A percentile compares a stretch with the other conserved stretches of the same genome.
phyloP scores from a whole-genome alignment of 106 monocot species.

The Dendrobium huoshanense region DNA sequence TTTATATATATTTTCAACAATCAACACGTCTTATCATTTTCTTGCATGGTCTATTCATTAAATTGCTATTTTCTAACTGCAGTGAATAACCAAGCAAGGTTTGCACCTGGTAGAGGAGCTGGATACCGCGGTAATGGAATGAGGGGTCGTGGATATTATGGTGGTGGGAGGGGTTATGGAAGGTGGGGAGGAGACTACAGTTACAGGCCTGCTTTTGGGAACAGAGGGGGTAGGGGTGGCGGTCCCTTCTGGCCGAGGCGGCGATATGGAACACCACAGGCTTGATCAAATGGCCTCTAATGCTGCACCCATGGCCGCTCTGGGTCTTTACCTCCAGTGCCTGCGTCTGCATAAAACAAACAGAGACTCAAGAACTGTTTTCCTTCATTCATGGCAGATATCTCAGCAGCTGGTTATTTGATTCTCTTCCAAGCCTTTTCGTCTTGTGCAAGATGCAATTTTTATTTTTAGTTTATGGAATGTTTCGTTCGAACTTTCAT shows the following conservation, averaged over 20 bases:
- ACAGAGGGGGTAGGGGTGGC: conserved; percentile 36
- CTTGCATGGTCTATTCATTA: too few species aligned
- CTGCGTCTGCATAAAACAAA: conserved; percentile 1
- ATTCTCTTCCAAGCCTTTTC: too few species aligned
- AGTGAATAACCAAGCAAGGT: conserved; percentile 47
- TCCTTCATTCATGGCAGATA: too few species aligned
- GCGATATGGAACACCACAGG: conserved; percentile 42
- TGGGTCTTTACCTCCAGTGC: conserved; percentile 1
- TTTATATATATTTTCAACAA: too few species aligned
- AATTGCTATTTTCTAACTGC: conserved; percentile 11
- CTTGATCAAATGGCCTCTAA: conserved; percentile 30
- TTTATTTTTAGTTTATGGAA: too few species aligned
- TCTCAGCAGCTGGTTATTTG: too few species aligned
- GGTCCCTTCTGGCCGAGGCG: conserved; percentile 23
- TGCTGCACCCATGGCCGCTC: conserved; percentile 30
- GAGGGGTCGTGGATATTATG: conserved; percentile 49
- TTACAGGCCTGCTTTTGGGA: conserved; percentile 32
- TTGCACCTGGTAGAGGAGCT: conserved; percentile 46
- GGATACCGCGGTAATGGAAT: conserved; percentile 33
- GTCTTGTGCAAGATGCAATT: too few species aligned
- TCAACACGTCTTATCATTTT: too few species aligned
- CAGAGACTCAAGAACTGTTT: neutral
- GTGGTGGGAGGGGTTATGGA: conserved; percentile 54
- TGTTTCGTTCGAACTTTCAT: too few species aligned
- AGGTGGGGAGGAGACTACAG: conserved; percentile 31